A percentile compares a stretch with the other conserved stretches of the same genome.
Evolutionary conservation across 2,329 filamentous ascomycete genomes (phyloP).

Genomic region (Alternaria arborescens): DNA sequence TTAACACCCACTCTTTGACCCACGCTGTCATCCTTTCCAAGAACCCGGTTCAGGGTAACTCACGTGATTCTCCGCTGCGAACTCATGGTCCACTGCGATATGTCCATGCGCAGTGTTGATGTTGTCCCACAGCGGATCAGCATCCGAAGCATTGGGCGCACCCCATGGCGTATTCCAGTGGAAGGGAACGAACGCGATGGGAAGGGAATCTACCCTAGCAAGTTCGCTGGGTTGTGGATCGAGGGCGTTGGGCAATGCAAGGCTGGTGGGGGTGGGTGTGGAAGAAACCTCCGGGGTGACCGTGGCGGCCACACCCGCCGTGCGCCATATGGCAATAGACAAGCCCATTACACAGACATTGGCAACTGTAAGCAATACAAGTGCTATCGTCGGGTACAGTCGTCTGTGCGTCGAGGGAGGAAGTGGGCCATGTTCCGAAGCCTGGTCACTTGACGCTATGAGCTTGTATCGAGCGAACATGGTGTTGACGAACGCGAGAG

Average conservation of each 20-base stretch:
- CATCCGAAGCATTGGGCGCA: conserved; percentile 20
- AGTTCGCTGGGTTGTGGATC: neutral
- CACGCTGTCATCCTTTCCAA: neutral
- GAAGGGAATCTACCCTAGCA: conserved; percentile 9
- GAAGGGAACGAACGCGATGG: conserved; percentile 7
- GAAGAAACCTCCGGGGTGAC: neutral
- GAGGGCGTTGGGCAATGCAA: neutral
- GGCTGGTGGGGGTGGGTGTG: neutral
- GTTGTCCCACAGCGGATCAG: conserved; percentile 32
- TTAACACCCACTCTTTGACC: neutral
- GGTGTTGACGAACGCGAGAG: neutral
- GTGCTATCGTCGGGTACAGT: conserved; percentile 1
- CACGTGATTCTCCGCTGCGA: conserved; percentile 25
- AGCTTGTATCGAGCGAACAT: conserved; percentile 11
- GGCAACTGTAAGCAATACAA: neutral
- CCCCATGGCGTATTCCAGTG: conserved; percentile 16
- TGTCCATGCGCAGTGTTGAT: conserved; percentile 40
- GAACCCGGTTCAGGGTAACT: conserved; percentile 3
- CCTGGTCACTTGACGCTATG: neutral
- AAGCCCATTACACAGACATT: conserved; percentile 8
- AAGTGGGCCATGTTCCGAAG: neutral
- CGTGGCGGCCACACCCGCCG: neutral
- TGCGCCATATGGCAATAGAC: conserved; percentile 6
- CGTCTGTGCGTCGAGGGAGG: neutral
- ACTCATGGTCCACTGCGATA: conserved; percentile 36